Base-by-base conservation (phyloP, 805 yeast species). In the Pichia membranifaciens region DNA sequence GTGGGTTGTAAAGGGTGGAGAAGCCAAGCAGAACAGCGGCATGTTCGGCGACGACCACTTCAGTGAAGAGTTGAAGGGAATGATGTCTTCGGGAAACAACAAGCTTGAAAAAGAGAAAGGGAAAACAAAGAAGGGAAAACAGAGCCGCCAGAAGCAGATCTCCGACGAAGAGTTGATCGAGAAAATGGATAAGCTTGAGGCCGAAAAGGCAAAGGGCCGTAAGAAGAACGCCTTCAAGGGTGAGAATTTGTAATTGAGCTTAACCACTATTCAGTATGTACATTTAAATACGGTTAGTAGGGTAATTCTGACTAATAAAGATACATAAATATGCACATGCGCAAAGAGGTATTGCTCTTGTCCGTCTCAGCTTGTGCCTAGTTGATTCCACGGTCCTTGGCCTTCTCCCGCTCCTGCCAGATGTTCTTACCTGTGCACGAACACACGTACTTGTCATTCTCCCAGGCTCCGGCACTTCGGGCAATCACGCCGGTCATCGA, bases 381-480 rank as follows among this genome's bases (percentile, higher is more conserved):
- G 25, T 53, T 67, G 18, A 79, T 64, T 7, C 93, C 93, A 53
- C 76, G 76, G 5, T 62, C 54, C 31, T 79, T 62, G 1, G 95
- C 95, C 58, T 88, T 96, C 43, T 71, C 65, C 47, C 97, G 74
- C 65, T 91, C 99, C 62, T 93, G 89, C 98, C 99, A 91, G 22
- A 91, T 79, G 0, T 96, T 87, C 72, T 89, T 88, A 16, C 99
- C 99, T 15, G 91, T 82, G 65, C 98, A 93, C 31, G 91, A 82
- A 66, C 99, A 91, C 2, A 91, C 95, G 50, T 81, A 81, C 67
- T 91, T 91, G 56, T 84, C 87, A 66, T 93, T 93, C 61, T 91
- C 96, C 97, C 98, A 93, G 22, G 81, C 86, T 15, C 99, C 99
- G 1, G 99, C 98, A 58, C 95, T 84, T 59, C 98, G 76, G 1